Percentiles rank a stretch among this genome's conserved stretches.
phyloP scores from a whole-genome alignment of 495 filamentous ascomycete genomes.

The Penicillium waksmanii region DNA sequence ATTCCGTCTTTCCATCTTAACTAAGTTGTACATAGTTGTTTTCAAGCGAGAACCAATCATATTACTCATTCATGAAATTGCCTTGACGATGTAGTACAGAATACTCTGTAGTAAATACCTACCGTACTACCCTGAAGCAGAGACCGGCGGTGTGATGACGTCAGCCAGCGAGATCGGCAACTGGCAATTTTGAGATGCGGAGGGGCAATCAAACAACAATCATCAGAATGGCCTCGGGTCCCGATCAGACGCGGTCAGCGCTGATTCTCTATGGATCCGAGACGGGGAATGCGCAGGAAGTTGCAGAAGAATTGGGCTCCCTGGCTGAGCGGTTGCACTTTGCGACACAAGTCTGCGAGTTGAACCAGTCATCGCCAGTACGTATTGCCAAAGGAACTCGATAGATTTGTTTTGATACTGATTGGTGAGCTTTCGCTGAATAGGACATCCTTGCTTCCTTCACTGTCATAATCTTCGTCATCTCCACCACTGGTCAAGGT shows the following conservation, averaged over 20 bases:
- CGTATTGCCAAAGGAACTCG: constrained; percentile 28
- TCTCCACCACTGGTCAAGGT: constrained; percentile 94
- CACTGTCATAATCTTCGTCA: constrained; percentile 72
- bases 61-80: no score
- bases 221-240: constrained; percentile 26
- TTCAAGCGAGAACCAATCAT: no score
- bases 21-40: no score
- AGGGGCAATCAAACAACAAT: constrained; percentile 16
- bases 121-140: no score
- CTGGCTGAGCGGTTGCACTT: constrained; percentile 77
- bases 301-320: constrained; percentile 80
- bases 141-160: constrained; percentile 23
- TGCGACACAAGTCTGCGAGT: constrained; percentile 67
- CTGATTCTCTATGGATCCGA: constrained; percentile 92
- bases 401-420: background rate
- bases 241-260: constrained; percentile 53
- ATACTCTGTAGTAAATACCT: no score
- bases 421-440: background rate
- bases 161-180: constrained; percentile 31
- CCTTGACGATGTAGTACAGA: no score
- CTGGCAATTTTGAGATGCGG: constrained; percentile 17
- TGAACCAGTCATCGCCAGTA: constrained; percentile 78
- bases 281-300: constrained; percentile 89
- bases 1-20: no score
- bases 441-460: constrained; percentile 54